Base-by-base conservation (phyloP, 2,329 filamentous ascomycete species). In the Curvularia spicifera region DNA sequence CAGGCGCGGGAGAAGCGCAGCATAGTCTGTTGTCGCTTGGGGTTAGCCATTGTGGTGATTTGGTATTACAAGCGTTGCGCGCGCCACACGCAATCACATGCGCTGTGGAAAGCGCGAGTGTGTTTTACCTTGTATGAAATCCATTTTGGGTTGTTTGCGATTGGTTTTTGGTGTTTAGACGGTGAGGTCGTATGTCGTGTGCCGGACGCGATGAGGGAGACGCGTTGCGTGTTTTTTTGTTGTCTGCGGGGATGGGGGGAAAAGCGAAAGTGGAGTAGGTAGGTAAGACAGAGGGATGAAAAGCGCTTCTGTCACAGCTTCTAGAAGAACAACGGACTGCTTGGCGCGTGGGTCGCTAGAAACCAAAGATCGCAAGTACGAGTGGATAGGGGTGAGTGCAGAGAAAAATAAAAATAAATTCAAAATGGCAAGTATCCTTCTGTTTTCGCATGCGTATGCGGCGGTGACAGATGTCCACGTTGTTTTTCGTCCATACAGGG, bases 1-100 rank as follows among this genome's bases (percentile, higher is more conserved):
- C 63, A 74, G 63, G 46, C 64, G 63, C 12, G 69, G 67, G 61
- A 75, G 69, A 45, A 75, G 59, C 22, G 66, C 60, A 18, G 68
- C 50, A 57, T 74, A 76, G 61, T 75, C 74, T 77, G 61, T 12
- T 77, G 61, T 10, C 29, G 20, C n/a, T 20, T 15, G 28, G n/a
- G n/a, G 59, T 68, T 62, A 68, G 64, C 54, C 49, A 40, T 26
- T 3, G 24, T 7, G 29, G 35, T 39, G 15, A n/a, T 22, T 15
- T 35, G 12, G 22, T 52, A 42, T 50, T 57, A 22, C 22, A 13
- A 42, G 31, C 13, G 6, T 37, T 37, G 28, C 29, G 28, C 61
- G 13, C 13, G 22, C 13, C 61, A 33, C 13, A 15, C 13, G 12
- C 13, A 26, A 43, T 10, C 28, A 22, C n/a, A 39, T 39, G 28